Base-by-base conservation (phyloP, 2,329 filamentous ascomycete species). In the Colletotrichum acutatum region DNA sequence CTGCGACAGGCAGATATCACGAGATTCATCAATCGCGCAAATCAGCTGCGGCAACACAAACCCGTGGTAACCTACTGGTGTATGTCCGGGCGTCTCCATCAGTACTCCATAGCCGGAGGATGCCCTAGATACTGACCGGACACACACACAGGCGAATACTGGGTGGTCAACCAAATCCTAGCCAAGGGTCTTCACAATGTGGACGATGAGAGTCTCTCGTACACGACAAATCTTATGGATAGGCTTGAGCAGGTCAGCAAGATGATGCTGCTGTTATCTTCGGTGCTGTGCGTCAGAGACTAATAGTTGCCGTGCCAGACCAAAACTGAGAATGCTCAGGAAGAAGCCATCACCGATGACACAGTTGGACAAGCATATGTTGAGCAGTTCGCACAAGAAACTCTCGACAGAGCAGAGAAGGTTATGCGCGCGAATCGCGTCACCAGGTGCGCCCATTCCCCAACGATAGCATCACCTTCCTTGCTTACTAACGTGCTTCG, bases 31-130 rank as follows among this genome's bases (percentile, higher is more conserved):
- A 89, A 92, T 67, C 91, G 96, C 79, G 96, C 95, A 42, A 89
- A 90, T 46, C 96, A 99, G 85, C 90, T 99, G 61, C 93, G 96
- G 81, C 89, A 89, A 72, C 90, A 92, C 79, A 97, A 96, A 83
- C 97, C 97, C 9, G 94, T 97, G 72, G 90, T 98, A 77, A 89
- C 95, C 75, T 99, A 98, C 83, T 98, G 96, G 95, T 97, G 96
- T 97, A 89, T 80, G 93, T 89, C 26, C 11, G 37, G 11, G 42
- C 26, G 66, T 37, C 66, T 34, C 42, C 62, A 2, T 26, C 42
- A 9, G 3, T 2, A 9, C 22, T n/a, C 37, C n/a, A 62, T 22
- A 7, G 19, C 34, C 49, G 24, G 52, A 28, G 28, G 42, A 22
- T 19, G 32, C 26, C 42, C 49, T 32, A 14, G 26, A 61, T 59